These are phyloP conservation scores for Coemansia javaensis DNA, from an alignment of 192 early-diverging fungal species.

Conservation along the genomic window DNA sequence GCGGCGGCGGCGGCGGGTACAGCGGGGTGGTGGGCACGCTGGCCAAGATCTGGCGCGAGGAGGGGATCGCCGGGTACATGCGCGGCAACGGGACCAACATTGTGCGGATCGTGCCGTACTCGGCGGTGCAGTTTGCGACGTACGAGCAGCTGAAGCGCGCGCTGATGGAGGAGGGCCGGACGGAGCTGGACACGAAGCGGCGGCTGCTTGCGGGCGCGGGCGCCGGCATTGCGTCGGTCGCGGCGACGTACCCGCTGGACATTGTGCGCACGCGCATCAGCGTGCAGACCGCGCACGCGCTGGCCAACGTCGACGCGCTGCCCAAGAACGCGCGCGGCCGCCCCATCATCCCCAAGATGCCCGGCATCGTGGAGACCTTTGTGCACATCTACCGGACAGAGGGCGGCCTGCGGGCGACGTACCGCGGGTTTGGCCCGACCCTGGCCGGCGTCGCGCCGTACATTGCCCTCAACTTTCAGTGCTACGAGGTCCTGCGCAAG, in stretches of 20 bases:
- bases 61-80: constrained; percentile 68
- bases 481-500: constrained; percentile 70
- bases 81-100: constrained; percentile 83
- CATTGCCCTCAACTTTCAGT: constrained; percentile 78
- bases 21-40: constrained; percentile 68
- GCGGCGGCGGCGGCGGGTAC: too few relatives aligned
- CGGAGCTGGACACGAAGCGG: constrained; percentile 65
- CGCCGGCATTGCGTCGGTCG: constrained; percentile 71
- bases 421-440: constrained; percentile 69
- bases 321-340: constrained; percentile 46
- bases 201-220: constrained; percentile 68
- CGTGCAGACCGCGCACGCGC: constrained; percentile 62
- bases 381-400: constrained; percentile 61
- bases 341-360: constrained; percentile 56
- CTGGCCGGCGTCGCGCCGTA: constrained; percentile 74
- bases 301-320: constrained; percentile 42
- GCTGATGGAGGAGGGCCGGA: constrained; percentile 63
- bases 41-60: constrained; percentile 72
- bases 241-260: constrained; percentile 74
- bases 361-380: constrained; percentile 68
- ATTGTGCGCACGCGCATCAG: constrained; percentile 73
- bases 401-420: constrained; percentile 69
- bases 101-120: constrained; percentile 76
- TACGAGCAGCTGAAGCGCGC: constrained; percentile 74
- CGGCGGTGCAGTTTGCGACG: constrained; percentile 76